phyloP scores from a whole-genome alignment of 495 filamentous ascomycete genomes.

The Annulohypoxylon stygium region DNA sequence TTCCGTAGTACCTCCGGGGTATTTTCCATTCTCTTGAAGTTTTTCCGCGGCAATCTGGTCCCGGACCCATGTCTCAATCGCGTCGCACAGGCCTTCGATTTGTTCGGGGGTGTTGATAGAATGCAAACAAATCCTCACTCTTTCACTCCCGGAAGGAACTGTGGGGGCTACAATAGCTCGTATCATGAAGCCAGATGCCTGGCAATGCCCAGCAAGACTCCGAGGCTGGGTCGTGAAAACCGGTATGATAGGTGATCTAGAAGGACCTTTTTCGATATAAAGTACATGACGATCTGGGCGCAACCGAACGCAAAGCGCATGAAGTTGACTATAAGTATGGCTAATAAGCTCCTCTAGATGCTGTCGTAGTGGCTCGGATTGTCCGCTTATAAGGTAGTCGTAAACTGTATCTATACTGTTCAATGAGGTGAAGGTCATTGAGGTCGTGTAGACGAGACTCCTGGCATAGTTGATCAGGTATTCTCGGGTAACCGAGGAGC shows the following conservation, averaged over 20 bases:
- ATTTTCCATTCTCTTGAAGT: background rate
- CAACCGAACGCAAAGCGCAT: constrained; percentile 27
- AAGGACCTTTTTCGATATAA: constrained; percentile 40
- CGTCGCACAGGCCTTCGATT: constrained; percentile 56
- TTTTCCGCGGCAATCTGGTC: constrained; percentile 8
- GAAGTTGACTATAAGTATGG: constrained; percentile 46
- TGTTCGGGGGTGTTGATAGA: constrained; percentile 64
- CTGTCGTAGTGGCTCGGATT: constrained; percentile 54
- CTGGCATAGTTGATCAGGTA: constrained; percentile 75
- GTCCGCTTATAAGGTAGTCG: constrained; percentile 59
- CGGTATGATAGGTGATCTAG: constrained; percentile 58
- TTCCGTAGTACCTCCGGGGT: background rate
- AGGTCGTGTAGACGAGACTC: constrained; percentile 72
- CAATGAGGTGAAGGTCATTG: constrained; percentile 67
- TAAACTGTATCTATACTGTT: constrained; percentile 65
- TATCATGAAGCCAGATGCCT: constrained; percentile 64
- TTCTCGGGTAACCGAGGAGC: constrained; percentile 59
- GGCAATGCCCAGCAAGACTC: constrained; percentile 64
- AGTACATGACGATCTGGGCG: constrained; percentile 34
- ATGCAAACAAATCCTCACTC: constrained; percentile 68
- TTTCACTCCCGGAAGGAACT: constrained; percentile 63
- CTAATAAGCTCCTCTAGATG: constrained; percentile 47
- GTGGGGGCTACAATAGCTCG: constrained; percentile 69
- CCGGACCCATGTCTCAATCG: constrained; percentile 59
- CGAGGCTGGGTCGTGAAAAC: constrained; percentile 61